phyloP scores from a whole-genome alignment of 371 early-diverging fungal genomes.

The Lichtheimia ramosa region DNA sequence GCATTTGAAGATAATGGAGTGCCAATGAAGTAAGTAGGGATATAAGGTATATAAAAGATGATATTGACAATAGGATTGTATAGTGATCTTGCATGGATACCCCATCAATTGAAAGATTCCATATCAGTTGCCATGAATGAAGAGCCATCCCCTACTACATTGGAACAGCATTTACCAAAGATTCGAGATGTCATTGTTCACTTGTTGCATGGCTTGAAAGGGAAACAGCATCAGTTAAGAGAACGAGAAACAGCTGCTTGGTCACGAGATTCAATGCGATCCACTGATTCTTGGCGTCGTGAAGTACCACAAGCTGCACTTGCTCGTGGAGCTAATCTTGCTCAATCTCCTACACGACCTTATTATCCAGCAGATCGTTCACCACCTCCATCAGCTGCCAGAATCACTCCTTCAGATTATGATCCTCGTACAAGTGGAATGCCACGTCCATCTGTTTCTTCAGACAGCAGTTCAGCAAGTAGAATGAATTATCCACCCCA shows the following conservation, averaged over 20 bases:
- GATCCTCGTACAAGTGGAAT: conserved; percentile 42
- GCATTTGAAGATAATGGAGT: conserved; percentile 57
- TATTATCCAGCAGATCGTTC: conserved; percentile 15
- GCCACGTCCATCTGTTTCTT: conserved; percentile 41
- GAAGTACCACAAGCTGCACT: conserved; percentile 44
- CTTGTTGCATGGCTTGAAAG: conserved; percentile 61
- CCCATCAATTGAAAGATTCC: conserved; percentile 54
- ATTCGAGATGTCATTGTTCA: conserved; percentile 66
- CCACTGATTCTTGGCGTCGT: conserved; percentile 32
- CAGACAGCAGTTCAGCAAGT: conserved; percentile 23
- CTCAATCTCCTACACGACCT: conserved; percentile 20
- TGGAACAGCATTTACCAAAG: conserved; percentile 60
- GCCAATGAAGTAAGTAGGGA: conserved; percentile 47
- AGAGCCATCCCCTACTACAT: conserved; percentile 49
- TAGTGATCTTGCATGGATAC: conserved; percentile 62
- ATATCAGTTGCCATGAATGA: conserved; percentile 56
- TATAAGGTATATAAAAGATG: neutral
- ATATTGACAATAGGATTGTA: neutral
- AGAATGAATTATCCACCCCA: conserved; percentile 23
- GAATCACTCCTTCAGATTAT: conserved; percentile 31
- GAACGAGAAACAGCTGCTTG: conserved; percentile 28
- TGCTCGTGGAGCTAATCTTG: conserved; percentile 21
- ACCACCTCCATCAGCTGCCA: conserved; percentile 8
- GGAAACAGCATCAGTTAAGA: conserved; percentile 56
- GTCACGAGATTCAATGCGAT: conserved; percentile 14